A percentile compares a stretch with the other conserved stretches of the same genome.
phyloP scores from a whole-genome alignment of 192 early-diverging fungal genomes.

The Kappamyces sp. region DNA sequence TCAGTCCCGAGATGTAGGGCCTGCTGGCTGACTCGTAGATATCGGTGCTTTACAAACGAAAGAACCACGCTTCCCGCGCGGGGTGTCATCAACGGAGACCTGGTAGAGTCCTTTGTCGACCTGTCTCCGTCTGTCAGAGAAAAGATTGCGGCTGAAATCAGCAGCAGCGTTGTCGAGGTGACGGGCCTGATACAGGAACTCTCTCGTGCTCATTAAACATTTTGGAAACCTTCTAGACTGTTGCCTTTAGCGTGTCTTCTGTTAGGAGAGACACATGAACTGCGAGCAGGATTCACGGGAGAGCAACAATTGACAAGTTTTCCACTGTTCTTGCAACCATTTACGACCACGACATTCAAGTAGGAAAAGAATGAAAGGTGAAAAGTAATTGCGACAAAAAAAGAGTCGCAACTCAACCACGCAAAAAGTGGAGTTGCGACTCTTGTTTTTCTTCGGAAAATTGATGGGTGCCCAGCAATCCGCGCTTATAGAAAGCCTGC shows the following conservation, averaged over 20 bases:
- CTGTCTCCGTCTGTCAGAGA: constrained; percentile 34
- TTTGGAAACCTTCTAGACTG: constrained; percentile 10
- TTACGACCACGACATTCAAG: constrained; percentile 19
- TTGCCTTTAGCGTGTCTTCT: neutral
- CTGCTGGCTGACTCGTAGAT: constrained; percentile 30
- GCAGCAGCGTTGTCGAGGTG: constrained; percentile 8
- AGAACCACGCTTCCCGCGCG: constrained; percentile 33
- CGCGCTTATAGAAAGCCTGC: neutral
- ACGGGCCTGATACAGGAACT: constrained; percentile 9
- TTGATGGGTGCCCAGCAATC: constrained; percentile 5
- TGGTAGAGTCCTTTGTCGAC: constrained; percentile 81
- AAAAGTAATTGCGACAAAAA: constrained; percentile 12
- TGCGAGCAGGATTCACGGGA: too few relatives aligned
- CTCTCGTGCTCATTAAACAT: neutral
- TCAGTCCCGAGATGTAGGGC: neutral
- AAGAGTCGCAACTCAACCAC: neutral
- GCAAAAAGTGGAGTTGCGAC: constrained; percentile 8
- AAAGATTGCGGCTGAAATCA: neutral
- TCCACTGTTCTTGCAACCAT: too few relatives aligned
- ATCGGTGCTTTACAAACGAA: constrained; percentile 60
- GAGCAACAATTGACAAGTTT: too few relatives aligned
- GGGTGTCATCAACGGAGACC: constrained; percentile 82
- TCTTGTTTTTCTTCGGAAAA: neutral
- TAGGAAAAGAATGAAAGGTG: constrained; percentile 31
- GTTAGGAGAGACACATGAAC: too few relatives aligned